Percentiles rank a stretch among this genome's conserved stretches.
Conservation (phyloP, 148 eudicot species). For the Chenopodium album region DNA sequence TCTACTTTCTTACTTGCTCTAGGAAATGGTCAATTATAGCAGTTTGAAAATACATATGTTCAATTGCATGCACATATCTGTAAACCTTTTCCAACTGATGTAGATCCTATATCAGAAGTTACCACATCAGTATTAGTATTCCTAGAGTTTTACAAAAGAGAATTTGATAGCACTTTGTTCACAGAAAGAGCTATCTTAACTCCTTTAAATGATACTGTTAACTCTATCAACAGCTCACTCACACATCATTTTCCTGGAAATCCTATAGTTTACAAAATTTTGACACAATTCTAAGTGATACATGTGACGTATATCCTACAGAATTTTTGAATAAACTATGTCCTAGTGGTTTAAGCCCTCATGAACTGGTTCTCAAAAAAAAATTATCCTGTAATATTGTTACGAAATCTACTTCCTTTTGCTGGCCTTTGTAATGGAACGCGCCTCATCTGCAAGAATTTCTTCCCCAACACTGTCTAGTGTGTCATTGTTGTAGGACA, state of each 20-base stretch:
- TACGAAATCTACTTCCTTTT: slow-evolving; percentile 11
- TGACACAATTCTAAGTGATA: background rate
- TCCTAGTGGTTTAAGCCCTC: slow-evolving; percentile 16
- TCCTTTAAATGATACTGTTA: background rate
- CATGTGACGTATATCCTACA: background rate
- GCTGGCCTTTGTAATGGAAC: slow-evolving; percentile 19
- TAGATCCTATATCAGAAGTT: background rate
- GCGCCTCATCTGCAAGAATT: background rate
- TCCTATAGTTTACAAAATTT: background rate
- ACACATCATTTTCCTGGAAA: background rate
- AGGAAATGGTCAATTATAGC: slow-evolving; percentile 1
- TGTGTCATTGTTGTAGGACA: background rate
- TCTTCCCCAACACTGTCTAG: background rate
- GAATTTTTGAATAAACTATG: slow-evolving; percentile 20
- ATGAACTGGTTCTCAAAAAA: slow-evolving; percentile 4
- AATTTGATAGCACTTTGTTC: background rate
- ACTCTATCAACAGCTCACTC: background rate
- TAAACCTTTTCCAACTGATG: too few species aligned
- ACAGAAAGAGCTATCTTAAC: background rate
- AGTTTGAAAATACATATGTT: background rate
- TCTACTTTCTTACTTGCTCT: background rate
- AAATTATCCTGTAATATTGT: slow-evolving; percentile 8
- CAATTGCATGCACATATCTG: background rate
- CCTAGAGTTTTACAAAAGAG: background rate
- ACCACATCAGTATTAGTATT: background rate